These are phyloP conservation scores for Trichoderma atroviride DNA, from an alignment of 2,329 filamentous ascomycete species.

Conservation along the genomic window DNA sequence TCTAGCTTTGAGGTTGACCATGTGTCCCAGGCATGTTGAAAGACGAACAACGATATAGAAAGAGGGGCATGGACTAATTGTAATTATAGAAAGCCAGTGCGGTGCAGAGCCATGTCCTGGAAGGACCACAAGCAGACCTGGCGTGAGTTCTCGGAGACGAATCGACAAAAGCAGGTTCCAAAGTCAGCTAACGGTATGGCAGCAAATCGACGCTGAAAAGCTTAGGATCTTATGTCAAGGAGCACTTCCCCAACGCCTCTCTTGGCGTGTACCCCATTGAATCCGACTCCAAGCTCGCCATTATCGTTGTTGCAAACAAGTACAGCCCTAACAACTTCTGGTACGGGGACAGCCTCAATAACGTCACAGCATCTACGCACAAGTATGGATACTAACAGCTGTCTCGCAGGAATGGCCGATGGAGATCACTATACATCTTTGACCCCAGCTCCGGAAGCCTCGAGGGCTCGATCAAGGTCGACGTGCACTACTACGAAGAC, in stretches of 20 bases:
- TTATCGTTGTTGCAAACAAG: slow-evolving; percentile 90
- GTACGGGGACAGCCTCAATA: slow-evolving; percentile 47
- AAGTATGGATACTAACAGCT: slow-evolving; percentile 28
- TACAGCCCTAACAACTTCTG: slow-evolving; percentile 99
- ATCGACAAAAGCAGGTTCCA: neutral
- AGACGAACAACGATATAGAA: neutral
- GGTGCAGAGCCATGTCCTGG: slow-evolving; percentile 76
- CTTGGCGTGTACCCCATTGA: slow-evolving; percentile 82
- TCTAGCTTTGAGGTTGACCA: slow-evolving; percentile 92
- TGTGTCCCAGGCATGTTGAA: slow-evolving; percentile 63
- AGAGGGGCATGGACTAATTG: slow-evolving; percentile 28
- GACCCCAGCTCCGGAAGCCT: slow-evolving; percentile 69
- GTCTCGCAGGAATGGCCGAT: slow-evolving; percentile 82
- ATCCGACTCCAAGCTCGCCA: slow-evolving; percentile 73
- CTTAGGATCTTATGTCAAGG: slow-evolving; percentile 73
- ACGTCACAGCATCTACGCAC: neutral
- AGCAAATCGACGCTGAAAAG: slow-evolving; percentile 81
- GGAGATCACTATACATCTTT: slow-evolving; percentile 86
- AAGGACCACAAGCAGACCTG: slow-evolving; percentile 75
- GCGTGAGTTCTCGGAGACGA: slow-evolving; percentile 65
- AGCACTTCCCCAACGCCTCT: slow-evolving; percentile 84
- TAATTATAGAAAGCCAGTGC: slow-evolving; percentile 73
- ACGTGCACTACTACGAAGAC: slow-evolving; percentile 99
- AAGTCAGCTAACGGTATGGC: slow-evolving; percentile 6
- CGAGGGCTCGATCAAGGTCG: slow-evolving; percentile 82